These are phyloP conservation scores for Bothriochloa decipiens DNA, from an alignment of 176 grass and related monocot genomes.

Conservation along the genomic window DNA sequence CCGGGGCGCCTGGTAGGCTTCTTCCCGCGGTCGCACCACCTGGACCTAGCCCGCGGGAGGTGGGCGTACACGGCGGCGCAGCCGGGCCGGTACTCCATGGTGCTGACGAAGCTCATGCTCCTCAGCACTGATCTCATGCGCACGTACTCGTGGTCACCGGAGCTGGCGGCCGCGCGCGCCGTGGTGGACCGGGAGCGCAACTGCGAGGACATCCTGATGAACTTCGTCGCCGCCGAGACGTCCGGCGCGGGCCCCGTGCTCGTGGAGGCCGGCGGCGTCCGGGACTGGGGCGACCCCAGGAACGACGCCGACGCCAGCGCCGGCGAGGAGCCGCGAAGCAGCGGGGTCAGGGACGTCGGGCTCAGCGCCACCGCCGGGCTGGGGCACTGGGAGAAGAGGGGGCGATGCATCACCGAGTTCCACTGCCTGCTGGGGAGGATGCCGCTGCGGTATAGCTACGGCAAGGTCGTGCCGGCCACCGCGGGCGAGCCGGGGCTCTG, in stretches of 20 bases:
- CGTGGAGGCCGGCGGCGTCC: slow-evolving; percentile 57
- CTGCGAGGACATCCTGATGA: slow-evolving; percentile 98
- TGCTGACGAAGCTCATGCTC: slow-evolving; percentile 87
- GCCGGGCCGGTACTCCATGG: slow-evolving; percentile 76
- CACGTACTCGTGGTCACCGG: slow-evolving; percentile 71
- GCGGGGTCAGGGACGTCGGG: slow-evolving; percentile 42
- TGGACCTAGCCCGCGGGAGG: slow-evolving; percentile 55
- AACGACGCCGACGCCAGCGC: slow-evolving; percentile 44
- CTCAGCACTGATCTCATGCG: slow-evolving; percentile 50
- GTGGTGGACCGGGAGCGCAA: slow-evolving; percentile 74
- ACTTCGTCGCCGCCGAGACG: slow-evolving; percentile 74
- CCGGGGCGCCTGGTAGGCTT: slow-evolving; percentile 60
- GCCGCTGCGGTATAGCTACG: slow-evolving; percentile 84
- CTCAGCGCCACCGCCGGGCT: slow-evolving; percentile 59
- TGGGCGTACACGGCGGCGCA: slow-evolving; percentile 74
- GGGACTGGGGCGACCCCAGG: slow-evolving; percentile 93
- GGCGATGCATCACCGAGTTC: slow-evolving; percentile 84
- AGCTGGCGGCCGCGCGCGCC: slow-evolving; percentile 56
- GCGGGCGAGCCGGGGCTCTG: slow-evolving; percentile 75
- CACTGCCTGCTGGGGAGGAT: slow-evolving; percentile 81
- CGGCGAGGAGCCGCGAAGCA: neutral
- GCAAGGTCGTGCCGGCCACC: slow-evolving; percentile 57
- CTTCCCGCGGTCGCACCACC: slow-evolving; percentile 80
- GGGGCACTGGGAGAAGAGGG: slow-evolving; percentile 77
- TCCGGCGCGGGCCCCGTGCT: slow-evolving; percentile 61